Conservation (phyloP, 2,329 filamentous ascomycete genomes). For the Stachybotrys chartarum region DNA sequence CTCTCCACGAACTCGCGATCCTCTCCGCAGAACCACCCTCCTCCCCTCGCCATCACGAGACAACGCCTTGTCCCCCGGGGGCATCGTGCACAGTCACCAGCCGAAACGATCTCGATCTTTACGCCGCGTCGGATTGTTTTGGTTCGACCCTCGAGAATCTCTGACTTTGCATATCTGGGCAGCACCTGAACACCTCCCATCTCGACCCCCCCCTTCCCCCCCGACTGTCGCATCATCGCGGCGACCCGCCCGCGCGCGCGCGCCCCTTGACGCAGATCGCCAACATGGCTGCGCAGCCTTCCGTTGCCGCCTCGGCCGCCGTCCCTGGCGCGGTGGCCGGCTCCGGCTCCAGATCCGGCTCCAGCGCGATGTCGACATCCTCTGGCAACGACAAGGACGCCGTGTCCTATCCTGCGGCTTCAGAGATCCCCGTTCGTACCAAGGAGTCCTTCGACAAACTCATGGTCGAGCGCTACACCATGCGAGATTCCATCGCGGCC, state of each 20-base stretch:
- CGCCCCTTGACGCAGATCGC: constrained; percentile 17
- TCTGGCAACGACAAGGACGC: constrained; percentile 20
- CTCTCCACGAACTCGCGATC: constrained; percentile 7
- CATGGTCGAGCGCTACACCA: constrained; percentile 46
- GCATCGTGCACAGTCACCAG: background rate
- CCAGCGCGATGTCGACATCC: constrained; percentile 19
- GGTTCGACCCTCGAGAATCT: too few species aligned
- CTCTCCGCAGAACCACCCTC: constrained; percentile 9
- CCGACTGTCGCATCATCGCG: constrained; percentile 25
- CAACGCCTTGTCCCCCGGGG: background rate
- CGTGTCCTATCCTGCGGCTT: constrained; percentile 9
- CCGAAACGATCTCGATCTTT: background rate
- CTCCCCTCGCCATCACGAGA: background rate
- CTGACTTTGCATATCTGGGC: too few species aligned
- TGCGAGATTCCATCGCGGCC: constrained; percentile 46
- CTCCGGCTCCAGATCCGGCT: constrained; percentile 11
- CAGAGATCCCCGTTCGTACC: constrained; percentile 38
- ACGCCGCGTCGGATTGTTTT: too few species aligned
- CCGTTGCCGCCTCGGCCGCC: constrained; percentile 14
- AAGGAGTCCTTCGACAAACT: constrained; percentile 48
- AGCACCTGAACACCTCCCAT: background rate
- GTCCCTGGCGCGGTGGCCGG: background rate
- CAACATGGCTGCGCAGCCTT: constrained; percentile 38
- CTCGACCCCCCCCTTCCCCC: background rate
- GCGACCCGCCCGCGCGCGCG: constrained; percentile 24